Percentiles rank a stretch among this genome's conserved stretches.
Evolutionary conservation across 2,329 filamentous ascomycete genomes (phyloP).

Genomic region (Trichocomaceae sp.): DNA sequence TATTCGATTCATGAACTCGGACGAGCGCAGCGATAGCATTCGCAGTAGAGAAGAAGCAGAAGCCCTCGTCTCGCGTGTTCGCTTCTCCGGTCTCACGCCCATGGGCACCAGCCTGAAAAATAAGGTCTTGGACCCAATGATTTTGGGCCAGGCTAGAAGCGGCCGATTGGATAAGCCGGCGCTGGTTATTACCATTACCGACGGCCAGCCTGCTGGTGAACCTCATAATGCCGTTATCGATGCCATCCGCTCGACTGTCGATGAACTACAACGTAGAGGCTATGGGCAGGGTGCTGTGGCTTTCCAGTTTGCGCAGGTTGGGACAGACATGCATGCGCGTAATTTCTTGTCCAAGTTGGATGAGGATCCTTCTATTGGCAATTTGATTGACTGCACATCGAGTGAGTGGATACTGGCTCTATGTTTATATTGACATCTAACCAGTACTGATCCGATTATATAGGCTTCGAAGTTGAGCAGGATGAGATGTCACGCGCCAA

Average conservation of each 20-base stretch:
- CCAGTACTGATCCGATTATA: not conserved
- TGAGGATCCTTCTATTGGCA: slow-evolving; percentile 55
- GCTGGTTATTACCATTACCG: slow-evolving; percentile 59
- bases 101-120: slow-evolving; percentile 57
- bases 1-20: slow-evolving; percentile 64
- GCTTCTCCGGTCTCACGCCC: slow-evolving; percentile 61
- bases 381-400: slow-evolving; percentile 61
- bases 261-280: slow-evolving; percentile 45
- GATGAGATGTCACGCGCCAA: slow-evolving; percentile 58
- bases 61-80: slow-evolving; percentile 50
- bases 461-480: slow-evolving; percentile 62
- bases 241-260: slow-evolving; percentile 50
- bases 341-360: slow-evolving; percentile 61
- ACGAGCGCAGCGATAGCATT: slow-evolving; percentile 49
- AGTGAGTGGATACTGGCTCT: slow-evolving; percentile 43
- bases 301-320: slow-evolving; percentile 64
- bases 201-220: slow-evolving; percentile 61
- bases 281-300: slow-evolving; percentile 55
- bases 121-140: slow-evolving; percentile 58
- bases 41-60: slow-evolving; percentile 53
- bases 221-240: slow-evolving; percentile 51
- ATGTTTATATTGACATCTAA: no score
- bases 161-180: slow-evolving; percentile 56
- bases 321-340: slow-evolving; percentile 58
- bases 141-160: slow-evolving; percentile 47